Conservation (phyloP, 306 rosid species). For the Acacia crassicarpa region DNA sequence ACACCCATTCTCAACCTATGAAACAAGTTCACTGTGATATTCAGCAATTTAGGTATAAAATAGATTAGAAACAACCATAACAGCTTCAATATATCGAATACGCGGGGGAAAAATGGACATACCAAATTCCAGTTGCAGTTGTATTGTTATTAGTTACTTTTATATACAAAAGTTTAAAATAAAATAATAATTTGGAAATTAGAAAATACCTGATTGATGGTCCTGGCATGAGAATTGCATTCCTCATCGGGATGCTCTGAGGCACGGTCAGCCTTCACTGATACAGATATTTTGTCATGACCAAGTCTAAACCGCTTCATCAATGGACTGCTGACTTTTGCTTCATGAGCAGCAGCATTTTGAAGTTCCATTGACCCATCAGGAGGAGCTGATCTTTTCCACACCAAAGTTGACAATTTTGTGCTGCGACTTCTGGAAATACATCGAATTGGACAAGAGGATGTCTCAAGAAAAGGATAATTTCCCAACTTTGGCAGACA, state of each 20-base stretch:
- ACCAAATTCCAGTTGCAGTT: slow-evolving; percentile 1
- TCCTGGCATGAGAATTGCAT: slow-evolving; percentile 64
- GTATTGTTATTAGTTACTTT: neutral
- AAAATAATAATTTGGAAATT: slow-evolving; percentile 7
- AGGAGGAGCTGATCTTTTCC: slow-evolving; percentile 67
- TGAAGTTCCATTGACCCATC: slow-evolving; percentile 49
- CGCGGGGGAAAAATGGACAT: neutral
- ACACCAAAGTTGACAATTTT: slow-evolving; percentile 54
- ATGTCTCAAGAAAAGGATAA: slow-evolving; percentile 70
- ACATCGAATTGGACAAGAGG: slow-evolving; percentile 77
- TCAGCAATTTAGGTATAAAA: slow-evolving; percentile 12
- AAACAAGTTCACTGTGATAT: slow-evolving; percentile 27
- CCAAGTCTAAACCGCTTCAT: slow-evolving; percentile 71
- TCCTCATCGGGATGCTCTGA: slow-evolving; percentile 64
- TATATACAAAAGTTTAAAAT: neutral
- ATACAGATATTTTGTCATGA: slow-evolving; percentile 57
- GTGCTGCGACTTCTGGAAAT: slow-evolving; percentile 76
- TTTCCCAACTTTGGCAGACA: slow-evolving; percentile 50
- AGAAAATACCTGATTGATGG: slow-evolving; percentile 55
- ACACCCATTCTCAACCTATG: slow-evolving; percentile 62
- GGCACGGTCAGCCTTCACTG: slow-evolving; percentile 40
- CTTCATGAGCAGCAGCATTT: slow-evolving; percentile 45
- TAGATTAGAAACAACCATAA: slow-evolving; percentile 9
- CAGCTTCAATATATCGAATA: neutral
- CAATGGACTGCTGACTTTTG: slow-evolving; percentile 48